phyloP scores from a whole-genome alignment of 768 basidiomycete species.

The Cystofilobasidium macerans region DNA sequence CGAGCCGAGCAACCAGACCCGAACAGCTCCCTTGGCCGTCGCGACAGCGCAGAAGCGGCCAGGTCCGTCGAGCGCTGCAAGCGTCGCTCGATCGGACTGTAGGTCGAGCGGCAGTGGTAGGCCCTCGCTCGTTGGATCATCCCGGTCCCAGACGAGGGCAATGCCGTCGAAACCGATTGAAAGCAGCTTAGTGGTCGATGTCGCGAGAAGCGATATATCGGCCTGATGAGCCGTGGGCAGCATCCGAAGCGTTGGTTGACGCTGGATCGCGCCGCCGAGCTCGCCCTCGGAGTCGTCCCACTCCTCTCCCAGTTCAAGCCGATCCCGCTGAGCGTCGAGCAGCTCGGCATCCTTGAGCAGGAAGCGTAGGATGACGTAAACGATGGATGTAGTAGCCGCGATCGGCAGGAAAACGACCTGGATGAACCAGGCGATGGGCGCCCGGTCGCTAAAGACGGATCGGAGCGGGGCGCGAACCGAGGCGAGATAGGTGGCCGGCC shows the following conservation, averaged over 20 bases:
- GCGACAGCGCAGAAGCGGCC: constrained; percentile 17
- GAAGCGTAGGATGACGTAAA: constrained; percentile 71
- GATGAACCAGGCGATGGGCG: constrained; percentile 58
- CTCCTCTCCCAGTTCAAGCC: constrained; percentile 49
- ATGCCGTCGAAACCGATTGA: constrained; percentile 71
- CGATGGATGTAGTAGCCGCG: constrained; percentile 55
- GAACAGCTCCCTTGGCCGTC: constrained; percentile 8
- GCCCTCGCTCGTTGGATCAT: constrained; percentile 39
- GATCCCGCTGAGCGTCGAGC: constrained; percentile 61
- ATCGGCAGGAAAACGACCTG: constrained; percentile 82
- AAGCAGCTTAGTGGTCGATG: constrained; percentile 59
- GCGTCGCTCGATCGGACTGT: constrained; percentile 47
- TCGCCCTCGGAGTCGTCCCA: constrained; percentile 23
- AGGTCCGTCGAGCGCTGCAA: constrained; percentile 11
- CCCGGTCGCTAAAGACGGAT: constrained; percentile 35
- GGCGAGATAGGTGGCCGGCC: constrained; percentile 33
- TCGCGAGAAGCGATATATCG: constrained; percentile 69
- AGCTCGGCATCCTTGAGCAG: constrained; percentile 84
- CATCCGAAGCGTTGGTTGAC: constrained; percentile 22
- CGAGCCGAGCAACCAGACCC: constrained; percentile 14
- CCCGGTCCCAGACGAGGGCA: constrained; percentile 56
- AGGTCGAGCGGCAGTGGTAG: constrained; percentile 48
- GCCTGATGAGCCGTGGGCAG: constrained; percentile 69
- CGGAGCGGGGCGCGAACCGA: constrained; percentile 27
- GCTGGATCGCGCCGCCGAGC: constrained; percentile 33